Evolutionary conservation across 225 moss, liverwort and hornwort genomes (phyloP).

Genomic region (Sphagnum contortum): DNA sequence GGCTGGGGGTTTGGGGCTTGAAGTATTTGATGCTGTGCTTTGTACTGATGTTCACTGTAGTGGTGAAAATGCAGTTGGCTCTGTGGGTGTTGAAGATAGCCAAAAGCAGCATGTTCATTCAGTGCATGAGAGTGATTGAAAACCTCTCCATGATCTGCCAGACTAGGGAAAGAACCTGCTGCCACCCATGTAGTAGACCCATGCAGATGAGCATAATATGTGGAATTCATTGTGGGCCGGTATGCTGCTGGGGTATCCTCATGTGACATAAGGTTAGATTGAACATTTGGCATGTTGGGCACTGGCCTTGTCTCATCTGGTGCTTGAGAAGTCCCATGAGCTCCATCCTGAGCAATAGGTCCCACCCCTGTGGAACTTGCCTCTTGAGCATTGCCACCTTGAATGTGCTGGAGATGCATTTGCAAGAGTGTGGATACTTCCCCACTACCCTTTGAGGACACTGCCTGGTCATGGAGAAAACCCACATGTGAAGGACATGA

Average conservation of each 20-base stretch:
- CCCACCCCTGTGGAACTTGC: constrained; percentile 30
- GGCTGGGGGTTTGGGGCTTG: constrained; percentile 27
- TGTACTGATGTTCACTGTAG: constrained; percentile 24
- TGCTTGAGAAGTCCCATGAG: constrained; percentile 5
- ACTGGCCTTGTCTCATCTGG: constrained; percentile 54
- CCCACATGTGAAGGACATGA: too few species aligned
- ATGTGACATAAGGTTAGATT: constrained; percentile 59
- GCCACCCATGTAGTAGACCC: constrained; percentile 43
- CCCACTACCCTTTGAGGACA: constrained; percentile 58
- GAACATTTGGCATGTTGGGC: constrained; percentile 47
- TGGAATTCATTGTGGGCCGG: constrained; percentile 56
- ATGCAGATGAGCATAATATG: constrained; percentile 61
- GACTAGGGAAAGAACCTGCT: constrained; percentile 23
- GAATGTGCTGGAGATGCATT: constrained; percentile 23
- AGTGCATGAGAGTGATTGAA: constrained; percentile 44
- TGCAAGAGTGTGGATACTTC: constrained; percentile 29
- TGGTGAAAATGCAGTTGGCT: constrained; percentile 31
- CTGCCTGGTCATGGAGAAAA: constrained; percentile 27
- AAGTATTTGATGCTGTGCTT: constrained; percentile 24
- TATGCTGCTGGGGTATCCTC: constrained; percentile 56
- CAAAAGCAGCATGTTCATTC: constrained; percentile 18
- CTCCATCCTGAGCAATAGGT: constrained; percentile 27
- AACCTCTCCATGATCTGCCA: constrained; percentile 49
- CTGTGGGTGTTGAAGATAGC: constrained; percentile 36
- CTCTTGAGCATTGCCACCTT: constrained; percentile 51